Percentiles rank a stretch among this genome's conserved stretches.
These are phyloP conservation scores for Ceratocystis diversiconidia DNA, from an alignment of 2,329 filamentous ascomycete species.

Conservation along the genomic window DNA sequence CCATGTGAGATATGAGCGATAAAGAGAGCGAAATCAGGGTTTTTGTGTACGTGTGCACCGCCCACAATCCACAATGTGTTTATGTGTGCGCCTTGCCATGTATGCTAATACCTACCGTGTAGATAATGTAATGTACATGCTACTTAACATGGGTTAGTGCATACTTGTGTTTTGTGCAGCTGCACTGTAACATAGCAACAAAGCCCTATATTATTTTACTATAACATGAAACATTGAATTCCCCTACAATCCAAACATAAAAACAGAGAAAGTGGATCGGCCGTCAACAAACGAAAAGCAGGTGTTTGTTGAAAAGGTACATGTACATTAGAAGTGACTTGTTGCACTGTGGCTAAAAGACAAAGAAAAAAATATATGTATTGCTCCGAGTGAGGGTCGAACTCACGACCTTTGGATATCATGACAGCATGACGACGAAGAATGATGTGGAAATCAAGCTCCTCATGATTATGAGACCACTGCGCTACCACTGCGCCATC, in stretches of 20 bases:
- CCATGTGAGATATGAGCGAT: neutral
- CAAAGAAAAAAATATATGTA: neutral
- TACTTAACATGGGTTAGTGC: neutral
- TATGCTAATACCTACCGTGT: neutral
- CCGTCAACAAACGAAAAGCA: neutral
- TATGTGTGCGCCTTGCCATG: neutral
- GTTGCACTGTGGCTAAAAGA: neutral
- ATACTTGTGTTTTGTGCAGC: neutral
- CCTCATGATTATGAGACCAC: constrained; percentile 19
- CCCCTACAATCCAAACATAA: neutral
- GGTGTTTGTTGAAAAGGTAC: neutral
- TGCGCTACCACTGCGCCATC: constrained; percentile 19
- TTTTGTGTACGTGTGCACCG: neutral
- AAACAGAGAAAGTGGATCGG: neutral
- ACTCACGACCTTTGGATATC: constrained; percentile 20
- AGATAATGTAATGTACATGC: neutral
- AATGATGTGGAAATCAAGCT: constrained; percentile 12
- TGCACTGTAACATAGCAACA: constrained; percentile 2
- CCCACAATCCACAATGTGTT: neutral
- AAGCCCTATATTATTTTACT: neutral
- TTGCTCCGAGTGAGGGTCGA: constrained; percentile 20
- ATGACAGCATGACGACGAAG: neutral
- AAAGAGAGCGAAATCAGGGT: neutral
- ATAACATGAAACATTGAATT: neutral
- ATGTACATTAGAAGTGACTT: neutral